Conservation (phyloP, 768 basidiomycete genomes). For the Phlegmacium glaucopus region DNA sequence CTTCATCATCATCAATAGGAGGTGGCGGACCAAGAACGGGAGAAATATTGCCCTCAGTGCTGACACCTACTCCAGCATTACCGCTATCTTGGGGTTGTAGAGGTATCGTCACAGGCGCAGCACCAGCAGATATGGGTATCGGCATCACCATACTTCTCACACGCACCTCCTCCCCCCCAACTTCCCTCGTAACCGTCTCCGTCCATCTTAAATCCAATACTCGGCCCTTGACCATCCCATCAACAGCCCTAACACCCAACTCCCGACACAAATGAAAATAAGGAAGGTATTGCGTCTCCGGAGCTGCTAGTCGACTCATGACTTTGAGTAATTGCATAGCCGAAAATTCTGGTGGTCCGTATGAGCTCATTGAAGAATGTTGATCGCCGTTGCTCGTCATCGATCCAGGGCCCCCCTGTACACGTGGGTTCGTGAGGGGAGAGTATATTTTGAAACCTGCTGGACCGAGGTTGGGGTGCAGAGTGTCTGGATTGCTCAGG, state of each 20-base stretch:
- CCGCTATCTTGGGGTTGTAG: slow-evolving; percentile 13
- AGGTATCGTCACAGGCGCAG: not conserved
- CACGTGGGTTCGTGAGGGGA: slow-evolving; percentile 29
- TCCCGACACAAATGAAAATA: slow-evolving; percentile 84
- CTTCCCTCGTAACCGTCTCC: slow-evolving; percentile 60
- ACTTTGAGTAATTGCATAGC: slow-evolving; percentile 78
- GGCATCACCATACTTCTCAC: slow-evolving; percentile 11
- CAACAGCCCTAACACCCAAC: slow-evolving; percentile 79
- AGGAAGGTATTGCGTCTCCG: slow-evolving; percentile 58
- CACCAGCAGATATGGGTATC: not conserved
- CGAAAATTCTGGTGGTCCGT: slow-evolving; percentile 51
- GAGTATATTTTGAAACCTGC: slow-evolving; percentile 64
- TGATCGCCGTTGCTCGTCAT: slow-evolving; percentile 39
- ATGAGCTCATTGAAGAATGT: slow-evolving; percentile 29
- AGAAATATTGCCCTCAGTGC: not conserved
- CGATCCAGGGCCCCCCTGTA: slow-evolving; percentile 15
- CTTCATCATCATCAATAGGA: slow-evolving; percentile 39
- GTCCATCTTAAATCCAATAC: slow-evolving; percentile 79
- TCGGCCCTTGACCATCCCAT: slow-evolving; percentile 79
- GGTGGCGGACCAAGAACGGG: slow-evolving; percentile 22
- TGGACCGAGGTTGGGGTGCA: slow-evolving; percentile 57
- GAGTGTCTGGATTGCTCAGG: slow-evolving; percentile 41
- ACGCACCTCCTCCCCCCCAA: slow-evolving; percentile 26
- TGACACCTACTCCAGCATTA: not conserved
- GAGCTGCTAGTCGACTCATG: slow-evolving; percentile 72